Base-by-base conservation (phyloP, 2,329 filamentous ascomycete species). In the Clarireedia monteithiana region DNA sequence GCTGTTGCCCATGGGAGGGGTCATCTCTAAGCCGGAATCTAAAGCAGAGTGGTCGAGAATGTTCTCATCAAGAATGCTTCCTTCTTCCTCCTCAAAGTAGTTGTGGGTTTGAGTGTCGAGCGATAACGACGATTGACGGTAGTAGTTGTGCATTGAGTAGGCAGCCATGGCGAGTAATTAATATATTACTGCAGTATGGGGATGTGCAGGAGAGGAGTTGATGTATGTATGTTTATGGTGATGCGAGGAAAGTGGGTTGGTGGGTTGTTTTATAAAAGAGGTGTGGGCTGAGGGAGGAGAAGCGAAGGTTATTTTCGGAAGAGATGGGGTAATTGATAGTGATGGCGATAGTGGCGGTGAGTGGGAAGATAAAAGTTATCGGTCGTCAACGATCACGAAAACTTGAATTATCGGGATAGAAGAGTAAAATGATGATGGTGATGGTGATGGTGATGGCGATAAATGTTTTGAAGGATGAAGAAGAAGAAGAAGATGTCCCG, bases 1-100 rank as follows among this genome's bases (percentile, higher is more conserved):
- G 75, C 81, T 84, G 66, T 77, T 78, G 62, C 74, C 74, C 78
- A 85, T 82, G 63, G 77, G 77, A 40, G 82, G 82, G 51, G 82
- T 85, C 72, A 85, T 78, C 63, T 84, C 82, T 55, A 85, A 71
- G 52, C 77, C 79, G 6, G 81, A 84, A 70, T 85, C 82, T 62
- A 84, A 69, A 50, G 74, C 75, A 69, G 72, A 78, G 68, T 80
- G 77, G 63, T 84, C 82, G 61, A 84, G 73, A 66, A 82, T 78
- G 69, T 73, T 75, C 56, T 84, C 81, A 73, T 85, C 82, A 62
- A 84, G 71, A 64, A 81, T 78, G 70, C 74, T 77, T 63, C 74
- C 74, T 69, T 83, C 79, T 63, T 84, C 81, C 60, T 84, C 80
- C 58, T 84, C 80, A 66, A 81, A 82, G 73, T 76, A 79, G 68